Evolutionary conservation across 202 grass and related monocot species (phyloP), one percentile per base, ranked within the genome.

Genomic region (Saccharum hybrid): DNA sequence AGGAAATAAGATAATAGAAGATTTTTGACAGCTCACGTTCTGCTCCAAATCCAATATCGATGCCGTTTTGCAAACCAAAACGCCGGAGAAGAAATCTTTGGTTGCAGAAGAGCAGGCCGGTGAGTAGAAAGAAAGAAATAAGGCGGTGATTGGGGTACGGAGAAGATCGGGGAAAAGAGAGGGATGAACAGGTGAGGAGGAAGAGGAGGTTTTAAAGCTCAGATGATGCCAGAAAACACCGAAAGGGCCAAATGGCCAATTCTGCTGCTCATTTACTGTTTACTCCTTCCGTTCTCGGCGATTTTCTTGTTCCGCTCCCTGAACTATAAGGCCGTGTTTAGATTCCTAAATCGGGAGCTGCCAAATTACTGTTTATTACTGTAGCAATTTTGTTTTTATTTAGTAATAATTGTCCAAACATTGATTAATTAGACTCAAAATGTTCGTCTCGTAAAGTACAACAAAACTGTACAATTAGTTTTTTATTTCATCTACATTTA

Each of bases 11-110:
- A 68, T 38, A 75, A 77, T 66, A 76, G 42, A 89, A 43, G 60
- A 59, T 40, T 87, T 87, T 83, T 21, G 33, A 57, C 75, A 42
- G 84, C 84, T 90, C 75, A 90, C 88, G 64, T 75, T 86, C 80
- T 51, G 33, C 79, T 37, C 68, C 75, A 43, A 90, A 83, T 82
- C 79, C 48, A 83, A 83, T 22, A 7, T 31, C 13, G 74, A 19
- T 49, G 68, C 74, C 63, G 52, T 42, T 54, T 71, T 31, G 79
- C 74, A 41, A 59, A 68, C 56, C 43, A 21, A 82, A 79, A 68
- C 12, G 49, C 79, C 36, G 63, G 62, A 21, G 34, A 49, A 5
- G 41, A 81, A 63, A 74, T 18, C 67, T 62, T 69, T 42, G 6
- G 60, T 63, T 23, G 18, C 37, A 1, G 8, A 34, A 43, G 54